Base-by-base conservation (phyloP, 345 rosid species). In the Eucalyptus sp. region DNA sequence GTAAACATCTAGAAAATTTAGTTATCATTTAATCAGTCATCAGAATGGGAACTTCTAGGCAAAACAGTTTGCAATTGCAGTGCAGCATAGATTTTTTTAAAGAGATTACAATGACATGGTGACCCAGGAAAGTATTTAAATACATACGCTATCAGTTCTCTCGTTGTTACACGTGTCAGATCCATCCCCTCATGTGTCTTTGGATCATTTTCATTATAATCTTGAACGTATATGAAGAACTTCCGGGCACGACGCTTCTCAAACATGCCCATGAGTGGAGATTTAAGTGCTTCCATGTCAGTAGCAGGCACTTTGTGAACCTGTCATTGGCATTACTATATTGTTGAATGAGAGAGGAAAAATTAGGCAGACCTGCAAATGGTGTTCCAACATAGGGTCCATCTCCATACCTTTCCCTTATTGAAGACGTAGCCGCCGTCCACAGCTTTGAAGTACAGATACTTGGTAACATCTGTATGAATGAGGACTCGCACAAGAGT, bases 241-340 rank as follows among this genome's bases (percentile, higher is more conserved):
- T 97, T 97, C 33, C 98, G 95, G 81, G 99, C 97, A 41, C 98
- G 96, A 44, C 99, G 99, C 92, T 97, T 97, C 89, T 97, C 99
- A 91, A 97, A 97, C 87, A 97, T 90, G 90, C 99, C 99, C 99
- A 96, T 97, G 83, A 97, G 95, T 81, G 99, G 96, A 90, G 99
- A 97, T 91, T 95, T 96, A 58, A 97, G 95, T 2, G 99, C 98
- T 89, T 97, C 99, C 96, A 96, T 93, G 89, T 97, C 99, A 91
- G 95, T 97, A 86, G 99, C 97, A 20, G 99, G 99, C 89, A 96
- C 99, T 88, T 96, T 97, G 91, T 97, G 97, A 88, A 96, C 97
- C 99, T 97, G 83, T n/a, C 87, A 52, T 58, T 10, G 44, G 87
- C 46, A 87, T 50, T 50, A 48, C 7, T 15, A 66, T 44, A 46